Percentiles rank a stretch among this genome's conserved stretches.
Conservation (phyloP, 2,329 filamentous ascomycete genomes). For the Dactylonectria macrodidyma region DNA sequence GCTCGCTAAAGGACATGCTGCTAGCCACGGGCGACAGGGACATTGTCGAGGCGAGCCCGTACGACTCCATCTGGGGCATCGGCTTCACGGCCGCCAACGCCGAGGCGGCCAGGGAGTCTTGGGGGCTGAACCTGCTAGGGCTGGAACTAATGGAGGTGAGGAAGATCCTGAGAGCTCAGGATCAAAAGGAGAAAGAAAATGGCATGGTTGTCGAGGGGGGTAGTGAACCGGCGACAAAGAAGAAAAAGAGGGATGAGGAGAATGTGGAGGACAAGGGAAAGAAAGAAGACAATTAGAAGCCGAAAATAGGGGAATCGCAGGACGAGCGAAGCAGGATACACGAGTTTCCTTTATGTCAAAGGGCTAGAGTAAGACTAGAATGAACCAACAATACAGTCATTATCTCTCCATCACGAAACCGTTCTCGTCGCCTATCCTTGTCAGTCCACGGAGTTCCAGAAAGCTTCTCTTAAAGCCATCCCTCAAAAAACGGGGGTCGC, state of each 20-base stretch:
- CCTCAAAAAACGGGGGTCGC: neutral
- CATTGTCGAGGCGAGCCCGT: constrained; percentile 74
- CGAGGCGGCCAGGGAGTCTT: constrained; percentile 60
- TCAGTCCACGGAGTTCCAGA: neutral
- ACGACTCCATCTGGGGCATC: constrained; percentile 77
- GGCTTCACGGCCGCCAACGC: constrained; percentile 70
- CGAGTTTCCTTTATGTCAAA: constrained; percentile 20
- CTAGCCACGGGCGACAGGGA: constrained; percentile 72
- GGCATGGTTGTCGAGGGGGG: neutral
- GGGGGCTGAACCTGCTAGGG: constrained; percentile 77
- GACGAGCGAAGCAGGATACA: neutral
- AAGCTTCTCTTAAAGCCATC: no score
- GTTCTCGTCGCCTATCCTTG: neutral
- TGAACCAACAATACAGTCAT: neutral
- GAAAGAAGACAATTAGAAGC: neutral
- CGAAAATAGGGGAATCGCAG: constrained; percentile 9
- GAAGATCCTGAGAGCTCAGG: constrained; percentile 62
- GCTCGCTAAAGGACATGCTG: constrained; percentile 62
- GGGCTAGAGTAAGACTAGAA: constrained; percentile 20
- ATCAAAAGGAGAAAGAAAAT: constrained; percentile 25
- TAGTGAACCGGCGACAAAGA: constrained; percentile 10
- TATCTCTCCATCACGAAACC: neutral
- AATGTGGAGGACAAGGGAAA: constrained; percentile 1
- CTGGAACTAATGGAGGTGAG: constrained; percentile 74
- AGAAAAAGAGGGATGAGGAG: constrained; percentile 14